Evolutionary conservation across 768 basidiomycete species (phyloP), one percentile per base, ranked within the genome.

Genomic region (Psilocybe subaeruginosa): DNA sequence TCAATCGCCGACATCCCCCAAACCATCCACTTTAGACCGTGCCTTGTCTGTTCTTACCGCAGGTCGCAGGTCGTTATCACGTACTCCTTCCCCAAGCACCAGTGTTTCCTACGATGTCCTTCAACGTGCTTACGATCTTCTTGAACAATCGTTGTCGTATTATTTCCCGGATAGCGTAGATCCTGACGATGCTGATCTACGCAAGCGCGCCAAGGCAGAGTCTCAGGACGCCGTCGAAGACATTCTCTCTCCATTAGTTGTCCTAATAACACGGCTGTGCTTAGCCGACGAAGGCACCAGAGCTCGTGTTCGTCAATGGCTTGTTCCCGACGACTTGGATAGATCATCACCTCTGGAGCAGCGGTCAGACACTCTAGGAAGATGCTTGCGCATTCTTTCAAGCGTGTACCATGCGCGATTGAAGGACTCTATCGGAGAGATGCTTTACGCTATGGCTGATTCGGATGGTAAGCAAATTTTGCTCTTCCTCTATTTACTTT

Each of bases 391-490:
- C 16, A 77, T 98, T 19, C 79, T 99, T 58, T 77, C 81, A 2
- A 86, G 88, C 61, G 83, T 95, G 2, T 90, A 92, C 66, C 88
- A 96, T 66, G 70, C 81, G 1, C 80, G 88, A 47, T 74, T 93
- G 63, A 92, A 93, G 69, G 85, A 87, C 66, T 79, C 90, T 12
- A 83, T 90, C 3, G 96, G 96, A 8, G 95, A 98, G 76, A 80
- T 99, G 80, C 74, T 99, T 16, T 99, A 83, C 73, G 86, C 89
- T 0, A 80, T 95, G 67, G 92, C 91, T 65, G 90, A 93, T 63
- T 88, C 85, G 2, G 88, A 97, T 74, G 78, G 82, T 81, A 61
- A 57, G 76, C 63, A n/a, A 14, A 52, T 52, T 19, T 1, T 51
- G 11, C 49, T 31, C 16, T 50, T 12, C 29, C 30, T 55, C 35